Base-by-base conservation (phyloP, 1,284 basidiomycete genomes). In the Ceratobasidium theobromae region DNA sequence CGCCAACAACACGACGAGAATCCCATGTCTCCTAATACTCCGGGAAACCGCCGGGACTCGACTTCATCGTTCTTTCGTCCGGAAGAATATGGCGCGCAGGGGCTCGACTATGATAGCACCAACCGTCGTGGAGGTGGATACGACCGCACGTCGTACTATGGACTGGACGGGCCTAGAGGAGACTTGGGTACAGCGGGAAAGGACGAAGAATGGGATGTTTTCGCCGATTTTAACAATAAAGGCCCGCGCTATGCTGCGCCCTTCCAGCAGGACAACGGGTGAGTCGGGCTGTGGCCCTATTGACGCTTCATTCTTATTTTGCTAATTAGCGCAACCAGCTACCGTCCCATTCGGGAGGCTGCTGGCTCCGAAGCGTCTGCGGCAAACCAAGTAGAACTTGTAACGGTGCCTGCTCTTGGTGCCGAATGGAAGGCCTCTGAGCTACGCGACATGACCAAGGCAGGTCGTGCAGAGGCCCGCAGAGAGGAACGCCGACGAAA, bases 211-310 rank as follows among this genome's bases (percentile, higher is more conserved):
- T 94, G 90, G 83, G 89, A 95, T 73, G 86, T 95, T 38, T 91
- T 87, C 73, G 91, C 92, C 8, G 93, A 95, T 77, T 95, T 95
- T 76, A 94, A 95, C 78, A 95, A 94, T 71, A 75, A 83, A 3
- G 93, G 93, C 0, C 93, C 91, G 21, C 80, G 82, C 69, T 95
- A 94, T 75, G 75, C 74, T 53, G 74, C 66, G 70, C 69, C 23
- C 84, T 87, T 74, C 81, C 76, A 25, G 68, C 71, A 70, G 45
- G 52, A 69, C 30, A 65, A 70, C 53, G 70, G 67, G 75, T 55
- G 71, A 74, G 75, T 46, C 75, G 77, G 33, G 71, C n/a, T n/a
- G n/a, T n/a, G n/a, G n/a, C n/a, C n/a, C 21, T 32, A 23, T 35
- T 30, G n/a, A 12, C 12, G 4, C 27, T 49, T 48, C 11, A 38